Evolutionary conservation across 805 yeast species (phyloP).

Genomic region (Suhomyces vadensis): DNA sequence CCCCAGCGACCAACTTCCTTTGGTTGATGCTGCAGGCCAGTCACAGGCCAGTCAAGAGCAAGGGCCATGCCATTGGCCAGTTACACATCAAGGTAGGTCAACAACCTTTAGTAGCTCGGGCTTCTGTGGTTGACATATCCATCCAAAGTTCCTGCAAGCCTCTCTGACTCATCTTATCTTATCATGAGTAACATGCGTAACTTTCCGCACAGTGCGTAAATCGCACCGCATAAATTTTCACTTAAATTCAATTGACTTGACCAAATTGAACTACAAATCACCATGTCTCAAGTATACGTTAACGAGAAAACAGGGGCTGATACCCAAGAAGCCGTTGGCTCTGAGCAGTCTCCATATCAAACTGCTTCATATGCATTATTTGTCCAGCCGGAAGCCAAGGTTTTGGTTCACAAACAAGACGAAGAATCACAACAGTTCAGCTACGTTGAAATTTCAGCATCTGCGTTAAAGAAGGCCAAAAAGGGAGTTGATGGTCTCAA

Average conservation of each 20-base stretch:
- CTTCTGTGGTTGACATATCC: no score
- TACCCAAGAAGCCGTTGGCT: constrained; percentile 56
- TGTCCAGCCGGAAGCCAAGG: constrained; percentile 51
- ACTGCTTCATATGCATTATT: constrained; percentile 82
- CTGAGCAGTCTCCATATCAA: constrained; percentile 70
- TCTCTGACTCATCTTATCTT: background rate
- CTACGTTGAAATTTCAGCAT: constrained; percentile 78
- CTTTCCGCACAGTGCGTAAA: background rate
- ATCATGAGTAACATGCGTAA: constrained; percentile 1
- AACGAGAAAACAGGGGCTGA: constrained; percentile 76
- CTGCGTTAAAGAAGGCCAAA: constrained; percentile 93
- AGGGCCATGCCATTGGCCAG: no score
- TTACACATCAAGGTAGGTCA: no score
- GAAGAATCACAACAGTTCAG: constrained; percentile 54
- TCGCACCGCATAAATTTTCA: background rate
- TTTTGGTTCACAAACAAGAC: constrained; percentile 59
- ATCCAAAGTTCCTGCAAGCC: no score
- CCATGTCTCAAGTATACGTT: constrained; percentile 56
- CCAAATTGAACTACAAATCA: constrained; percentile 1
- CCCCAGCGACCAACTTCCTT: no score
- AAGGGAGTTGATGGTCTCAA: constrained; percentile 91
- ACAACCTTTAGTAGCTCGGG: no score
- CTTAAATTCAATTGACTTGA: background rate
- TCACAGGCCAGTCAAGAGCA: no score
- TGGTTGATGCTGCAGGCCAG: no score